phyloP scores from a whole-genome alignment of 1,284 basidiomycete species.

The Trichosporon coremiiforme region DNA sequence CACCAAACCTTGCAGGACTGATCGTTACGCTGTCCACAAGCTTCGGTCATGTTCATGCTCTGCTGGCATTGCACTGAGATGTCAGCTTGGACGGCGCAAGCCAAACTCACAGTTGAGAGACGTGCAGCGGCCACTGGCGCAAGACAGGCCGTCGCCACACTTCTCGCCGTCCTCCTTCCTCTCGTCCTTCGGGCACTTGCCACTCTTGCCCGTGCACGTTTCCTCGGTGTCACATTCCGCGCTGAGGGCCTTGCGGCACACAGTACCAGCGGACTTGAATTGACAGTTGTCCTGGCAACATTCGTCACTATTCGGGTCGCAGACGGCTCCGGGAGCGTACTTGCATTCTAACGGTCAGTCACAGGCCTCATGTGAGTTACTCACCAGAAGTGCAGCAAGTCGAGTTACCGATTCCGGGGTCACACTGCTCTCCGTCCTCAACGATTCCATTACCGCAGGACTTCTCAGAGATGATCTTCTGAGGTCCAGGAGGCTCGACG shows the following conservation, averaged over 20 bases:
- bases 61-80: slow-evolving; percentile 72
- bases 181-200: slow-evolving; percentile 71
- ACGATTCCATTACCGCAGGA: slow-evolving; percentile 58
- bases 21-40: slow-evolving; percentile 69
- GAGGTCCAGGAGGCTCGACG: slow-evolving; percentile 6
- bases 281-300: slow-evolving; percentile 76
- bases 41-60: slow-evolving; percentile 66
- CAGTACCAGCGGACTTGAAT: slow-evolving; percentile 64
- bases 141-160: slow-evolving; percentile 71
- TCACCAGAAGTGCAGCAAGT: slow-evolving; percentile 71
- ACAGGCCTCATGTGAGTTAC: slow-evolving; percentile 26
- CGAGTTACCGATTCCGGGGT: slow-evolving; percentile 71
- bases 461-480: slow-evolving; percentile 49
- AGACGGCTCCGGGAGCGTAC: slow-evolving; percentile 70
- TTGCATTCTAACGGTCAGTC: slow-evolving; percentile 61
- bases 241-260: slow-evolving; percentile 74
- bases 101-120: slow-evolving; percentile 65
- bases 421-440: slow-evolving; percentile 76
- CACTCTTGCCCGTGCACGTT: slow-evolving; percentile 73
- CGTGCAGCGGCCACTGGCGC: slow-evolving; percentile 81
- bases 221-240: slow-evolving; percentile 73
- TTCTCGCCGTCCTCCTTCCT: slow-evolving; percentile 69
- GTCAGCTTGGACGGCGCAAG: slow-evolving; percentile 17
- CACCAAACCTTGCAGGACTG: slow-evolving; percentile 77
- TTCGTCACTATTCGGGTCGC: slow-evolving; percentile 73